Conservation (phyloP, 495 filamentous ascomycete species). For the Parathielavia hyrcaniae region DNA sequence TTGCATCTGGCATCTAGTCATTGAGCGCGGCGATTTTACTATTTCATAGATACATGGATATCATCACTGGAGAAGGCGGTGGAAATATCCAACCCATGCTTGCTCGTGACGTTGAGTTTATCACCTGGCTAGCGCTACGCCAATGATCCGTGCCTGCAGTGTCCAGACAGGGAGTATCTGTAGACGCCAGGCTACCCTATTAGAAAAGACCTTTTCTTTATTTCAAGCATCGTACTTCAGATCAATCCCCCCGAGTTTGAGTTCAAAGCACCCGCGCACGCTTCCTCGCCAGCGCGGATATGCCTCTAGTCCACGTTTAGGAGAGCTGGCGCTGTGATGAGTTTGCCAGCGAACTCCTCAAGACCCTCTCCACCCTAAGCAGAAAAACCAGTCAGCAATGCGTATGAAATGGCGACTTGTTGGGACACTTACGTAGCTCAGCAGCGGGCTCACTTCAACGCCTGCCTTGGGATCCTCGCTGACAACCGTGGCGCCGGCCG, state of each 20-base stretch:
- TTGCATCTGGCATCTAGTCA: neutral
- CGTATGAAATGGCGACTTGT: neutral
- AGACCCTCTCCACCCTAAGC: conserved; percentile 89
- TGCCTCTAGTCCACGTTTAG: neutral
- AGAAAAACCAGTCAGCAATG: conserved; percentile 29
- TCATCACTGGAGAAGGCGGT: neutral
- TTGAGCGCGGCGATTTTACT: neutral
- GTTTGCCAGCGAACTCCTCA: conserved; percentile 63
- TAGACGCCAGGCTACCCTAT: neutral
- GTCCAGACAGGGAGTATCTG: too few species aligned
- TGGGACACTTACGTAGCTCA: conserved; percentile 81
- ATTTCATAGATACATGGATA: conserved; percentile 3
- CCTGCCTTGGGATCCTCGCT: conserved; percentile 64
- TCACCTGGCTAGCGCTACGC: too few species aligned
- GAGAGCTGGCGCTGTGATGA: conserved; percentile 68
- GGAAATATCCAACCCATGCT: too few species aligned
- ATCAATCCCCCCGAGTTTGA: too few species aligned
- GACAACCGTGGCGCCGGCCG: conserved; percentile 67
- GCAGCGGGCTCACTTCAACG: conserved; percentile 85
- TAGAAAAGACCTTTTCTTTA: neutral
- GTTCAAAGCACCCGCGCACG: neutral
- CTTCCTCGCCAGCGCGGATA: neutral
- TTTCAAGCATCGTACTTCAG: neutral
- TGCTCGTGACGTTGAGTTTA: too few species aligned
- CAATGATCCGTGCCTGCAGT: too few species aligned